Percentiles rank a stretch among this genome's conserved stretches.
Conservation (phyloP, 1,284 basidiomycete genomes). For the Ceratobasidium sp. region DNA sequence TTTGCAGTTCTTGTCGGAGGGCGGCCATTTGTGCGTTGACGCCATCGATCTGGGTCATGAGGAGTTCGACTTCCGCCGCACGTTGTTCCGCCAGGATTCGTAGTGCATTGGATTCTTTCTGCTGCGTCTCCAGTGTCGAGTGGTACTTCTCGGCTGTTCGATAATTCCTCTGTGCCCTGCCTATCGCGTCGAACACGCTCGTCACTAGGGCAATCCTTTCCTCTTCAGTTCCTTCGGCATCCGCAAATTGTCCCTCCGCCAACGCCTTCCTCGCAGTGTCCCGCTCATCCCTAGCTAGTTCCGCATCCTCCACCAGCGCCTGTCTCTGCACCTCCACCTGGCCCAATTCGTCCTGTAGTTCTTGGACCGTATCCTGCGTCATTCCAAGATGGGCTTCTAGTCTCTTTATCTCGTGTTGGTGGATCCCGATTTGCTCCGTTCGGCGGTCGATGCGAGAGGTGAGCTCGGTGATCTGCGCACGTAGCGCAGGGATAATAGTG, state of each 20-base stretch:
- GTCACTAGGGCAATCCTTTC: conserved; percentile 8
- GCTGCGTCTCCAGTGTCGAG: background rate
- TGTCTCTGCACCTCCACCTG: conserved; percentile 26
- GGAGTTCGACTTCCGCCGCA: conserved; percentile 16
- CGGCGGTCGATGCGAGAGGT: conserved; percentile 44
- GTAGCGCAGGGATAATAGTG: conserved; percentile 33
- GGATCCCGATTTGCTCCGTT: conserved; percentile 46
- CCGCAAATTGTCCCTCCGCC: conserved; percentile 15
- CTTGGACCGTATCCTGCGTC: conserved; percentile 42
- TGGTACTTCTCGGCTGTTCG: background rate
- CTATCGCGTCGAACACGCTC: conserved; percentile 10
- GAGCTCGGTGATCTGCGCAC: conserved; percentile 44
- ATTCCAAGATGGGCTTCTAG: conserved; percentile 44
- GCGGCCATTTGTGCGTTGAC: conserved; percentile 34
- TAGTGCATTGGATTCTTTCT: background rate
- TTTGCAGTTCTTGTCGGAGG: conserved; percentile 36
- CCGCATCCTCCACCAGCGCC: conserved; percentile 43
- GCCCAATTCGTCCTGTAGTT: conserved; percentile 40
- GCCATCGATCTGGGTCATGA: conserved; percentile 35
- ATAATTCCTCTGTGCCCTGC: conserved; percentile 12
- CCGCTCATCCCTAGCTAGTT: conserved; percentile 41
- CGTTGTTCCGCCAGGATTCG: conserved; percentile 17
- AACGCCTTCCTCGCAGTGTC: conserved; percentile 36
- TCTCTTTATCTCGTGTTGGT: conserved; percentile 46
- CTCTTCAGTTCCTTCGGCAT: conserved; percentile 14